Conservation (phyloP, 2,329 filamentous ascomycete genomes). For the Ceratocystis alfenasii region DNA sequence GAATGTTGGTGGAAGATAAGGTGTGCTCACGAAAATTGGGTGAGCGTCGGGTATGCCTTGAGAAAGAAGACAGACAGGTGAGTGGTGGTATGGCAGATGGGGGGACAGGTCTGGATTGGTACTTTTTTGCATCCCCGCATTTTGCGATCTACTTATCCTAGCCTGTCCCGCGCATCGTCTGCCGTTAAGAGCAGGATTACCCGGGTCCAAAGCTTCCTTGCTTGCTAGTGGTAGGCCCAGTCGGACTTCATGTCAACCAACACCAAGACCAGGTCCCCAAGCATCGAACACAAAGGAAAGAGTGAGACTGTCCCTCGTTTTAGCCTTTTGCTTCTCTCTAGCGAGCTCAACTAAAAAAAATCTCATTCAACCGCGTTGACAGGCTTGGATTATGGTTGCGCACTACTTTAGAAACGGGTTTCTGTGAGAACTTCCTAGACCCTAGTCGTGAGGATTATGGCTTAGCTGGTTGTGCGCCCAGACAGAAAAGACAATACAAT, state of each 20-base stretch:
- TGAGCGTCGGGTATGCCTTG: neutral
- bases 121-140: neutral
- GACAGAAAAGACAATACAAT: neutral
- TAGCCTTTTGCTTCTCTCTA: neutral
- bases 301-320: neutral
- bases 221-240: neutral
- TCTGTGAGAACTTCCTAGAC: neutral
- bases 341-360: neutral
- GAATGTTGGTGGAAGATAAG: neutral
- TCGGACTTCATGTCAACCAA: neutral
- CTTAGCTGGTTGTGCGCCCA: neutral
- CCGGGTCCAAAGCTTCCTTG: neutral
- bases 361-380: neutral
- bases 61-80: neutral
- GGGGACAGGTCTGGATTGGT: neutral
- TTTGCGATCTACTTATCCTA: neutral
- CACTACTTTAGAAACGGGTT: neutral
- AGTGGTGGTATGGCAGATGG: neutral
- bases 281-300: neutral
- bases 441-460: neutral
- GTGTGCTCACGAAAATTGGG: neutral
- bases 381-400: neutral
- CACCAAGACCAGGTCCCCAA: neutral
- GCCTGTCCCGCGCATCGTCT: neutral
- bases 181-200: neutral